A percentile compares a stretch with the other conserved stretches of the same genome.
phyloP scores from a whole-genome alignment of 176 grass and related monocot species.

The Oryza brachyantha region DNA sequence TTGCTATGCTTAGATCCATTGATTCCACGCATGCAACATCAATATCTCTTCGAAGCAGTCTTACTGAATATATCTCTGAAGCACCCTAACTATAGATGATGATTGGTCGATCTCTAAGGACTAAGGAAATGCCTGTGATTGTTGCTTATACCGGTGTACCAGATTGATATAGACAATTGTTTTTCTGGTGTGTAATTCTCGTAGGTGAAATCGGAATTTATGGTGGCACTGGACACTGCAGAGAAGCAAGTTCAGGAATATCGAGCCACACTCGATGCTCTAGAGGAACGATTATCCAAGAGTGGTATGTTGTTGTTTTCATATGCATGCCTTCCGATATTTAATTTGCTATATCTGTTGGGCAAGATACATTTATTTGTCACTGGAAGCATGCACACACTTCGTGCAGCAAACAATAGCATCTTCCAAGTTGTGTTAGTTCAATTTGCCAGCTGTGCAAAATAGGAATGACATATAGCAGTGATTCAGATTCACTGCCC shows the following conservation, averaged over 20 bases:
- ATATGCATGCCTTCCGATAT: not conserved
- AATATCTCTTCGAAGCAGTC: too few relatives aligned
- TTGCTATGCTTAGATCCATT: too few relatives aligned
- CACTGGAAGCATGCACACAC: not conserved
- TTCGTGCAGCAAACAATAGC: not conserved
- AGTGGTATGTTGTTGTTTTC: conserved; percentile 47
- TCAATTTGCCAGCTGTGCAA: not conserved
- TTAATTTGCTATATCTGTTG: not conserved
- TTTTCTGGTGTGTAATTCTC: conserved; percentile 7
- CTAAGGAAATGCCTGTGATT: too few relatives aligned
- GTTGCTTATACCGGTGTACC: not conserved
- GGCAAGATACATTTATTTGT: not conserved
- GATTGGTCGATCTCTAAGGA: not conserved
- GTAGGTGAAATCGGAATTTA: conserved; percentile 90
- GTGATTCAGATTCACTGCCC: conserved; percentile 15
- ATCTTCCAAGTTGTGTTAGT: not conserved
- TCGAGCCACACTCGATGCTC: conserved; percentile 40
- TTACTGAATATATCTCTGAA: too few relatives aligned
- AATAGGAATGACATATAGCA: not conserved
- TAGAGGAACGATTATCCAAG: conserved; percentile 55
- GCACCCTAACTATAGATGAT: not conserved
- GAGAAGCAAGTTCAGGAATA: conserved; percentile 79
- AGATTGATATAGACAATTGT: not conserved
- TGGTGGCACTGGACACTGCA: conserved; percentile 63
- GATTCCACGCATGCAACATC: too few relatives aligned